A percentile compares a stretch with the other conserved stretches of the same genome.
These are phyloP conservation scores for Candida tibetensis DNA, from an alignment of 805 yeast species.

Conservation along the genomic window DNA sequence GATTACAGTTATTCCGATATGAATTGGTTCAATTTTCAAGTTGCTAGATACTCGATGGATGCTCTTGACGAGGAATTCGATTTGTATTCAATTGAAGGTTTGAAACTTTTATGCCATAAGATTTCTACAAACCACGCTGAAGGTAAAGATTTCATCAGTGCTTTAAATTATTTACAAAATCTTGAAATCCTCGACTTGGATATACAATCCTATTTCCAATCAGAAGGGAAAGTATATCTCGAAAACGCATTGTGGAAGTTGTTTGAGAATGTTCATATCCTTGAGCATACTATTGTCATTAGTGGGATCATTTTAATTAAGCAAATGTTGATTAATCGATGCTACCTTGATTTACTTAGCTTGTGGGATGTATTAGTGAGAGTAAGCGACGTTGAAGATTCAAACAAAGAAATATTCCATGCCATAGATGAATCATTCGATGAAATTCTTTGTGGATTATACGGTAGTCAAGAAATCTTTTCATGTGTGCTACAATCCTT, in stretches of 20 bases:
- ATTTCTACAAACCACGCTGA: conserved; percentile 7
- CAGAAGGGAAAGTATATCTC: conserved; percentile 15
- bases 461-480: conserved; percentile 20
- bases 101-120: conserved; percentile 14
- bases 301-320: conserved; percentile 36
- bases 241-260: conserved; percentile 17
- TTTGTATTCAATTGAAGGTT: conserved; percentile 16
- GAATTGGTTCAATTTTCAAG: conserved; percentile 41
- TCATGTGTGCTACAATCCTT: conserved; percentile 15
- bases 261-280: conserved; percentile 4
- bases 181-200: conserved; percentile 10
- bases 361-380: conserved; percentile 26
- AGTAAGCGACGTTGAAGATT: conserved; percentile 13
- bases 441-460: conserved; percentile 29
- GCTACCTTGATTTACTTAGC: conserved; percentile 15
- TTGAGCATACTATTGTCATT: conserved; percentile 14
- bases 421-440: conserved; percentile 31
- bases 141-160: conserved; percentile 13
- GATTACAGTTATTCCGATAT: conserved; percentile 32
- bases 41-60: conserved; percentile 21
- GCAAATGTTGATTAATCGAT: conserved; percentile 31
- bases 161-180: conserved; percentile 17
- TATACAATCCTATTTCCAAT: conserved; percentile 14
- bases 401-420: conserved; percentile 18
- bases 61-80: conserved; percentile 7